A percentile compares a stretch with the other conserved stretches of the same genome.
phyloP scores from a whole-genome alignment of 2,329 filamentous ascomycete species.

The Penicillium sclerotigenum region DNA sequence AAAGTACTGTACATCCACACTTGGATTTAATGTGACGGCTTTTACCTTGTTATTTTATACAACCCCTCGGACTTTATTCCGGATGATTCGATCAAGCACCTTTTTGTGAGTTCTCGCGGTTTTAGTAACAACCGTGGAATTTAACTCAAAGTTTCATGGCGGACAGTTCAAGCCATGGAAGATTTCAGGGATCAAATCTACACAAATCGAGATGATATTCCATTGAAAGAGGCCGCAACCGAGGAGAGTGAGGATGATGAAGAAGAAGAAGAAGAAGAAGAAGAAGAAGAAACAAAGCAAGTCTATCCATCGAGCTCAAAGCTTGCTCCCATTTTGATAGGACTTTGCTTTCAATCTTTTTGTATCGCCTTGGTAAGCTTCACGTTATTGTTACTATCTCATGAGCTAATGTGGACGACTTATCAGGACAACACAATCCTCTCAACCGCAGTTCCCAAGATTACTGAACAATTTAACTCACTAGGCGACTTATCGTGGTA shows the following conservation, averaged over 20 bases:
- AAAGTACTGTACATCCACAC: neutral
- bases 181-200: constrained; percentile 9
- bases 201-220: constrained; percentile 19
- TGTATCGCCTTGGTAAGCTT: constrained; percentile 36
- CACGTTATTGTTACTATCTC: neutral
- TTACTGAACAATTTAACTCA: constrained; percentile 49
- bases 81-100: constrained; percentile 1
- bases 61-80: neutral
- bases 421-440: constrained; percentile 44
- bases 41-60: neutral
- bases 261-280: constrained; percentile 20
- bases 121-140: neutral
- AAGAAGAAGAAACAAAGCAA: constrained; percentile 21
- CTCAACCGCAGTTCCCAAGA: constrained; percentile 47
- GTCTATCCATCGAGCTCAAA: constrained; percentile 35
- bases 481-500: constrained; percentile 50
- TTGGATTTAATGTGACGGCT: neutral
- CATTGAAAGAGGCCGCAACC: constrained; percentile 15
- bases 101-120: neutral
- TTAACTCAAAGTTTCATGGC: constrained; percentile 10
- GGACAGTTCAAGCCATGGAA: constrained; percentile 4
- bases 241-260: constrained; percentile 12
- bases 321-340: constrained; percentile 35
- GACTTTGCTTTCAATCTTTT: constrained; percentile 39
- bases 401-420: neutral